A percentile compares a stretch with the other conserved stretches of the same genome.
These are phyloP conservation scores for Vairimorpha necatrix DNA, from an alignment of 371 early-diverging fungal genomes.

Conservation along the genomic window DNA sequence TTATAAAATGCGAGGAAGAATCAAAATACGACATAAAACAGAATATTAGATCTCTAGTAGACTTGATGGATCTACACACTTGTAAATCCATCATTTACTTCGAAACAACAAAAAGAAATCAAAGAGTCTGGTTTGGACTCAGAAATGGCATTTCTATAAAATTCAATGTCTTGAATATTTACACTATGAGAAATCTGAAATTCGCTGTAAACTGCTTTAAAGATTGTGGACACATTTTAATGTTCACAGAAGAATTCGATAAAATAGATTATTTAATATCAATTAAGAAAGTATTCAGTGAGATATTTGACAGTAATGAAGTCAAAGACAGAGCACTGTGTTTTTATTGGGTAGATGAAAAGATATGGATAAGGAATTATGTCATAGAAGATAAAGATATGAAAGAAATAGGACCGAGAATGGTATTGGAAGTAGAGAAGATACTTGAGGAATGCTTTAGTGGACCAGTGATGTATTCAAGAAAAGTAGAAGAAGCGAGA, in stretches of 20 bases:
- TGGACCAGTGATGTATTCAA: constrained; percentile 25
- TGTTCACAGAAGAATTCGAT: constrained; percentile 56
- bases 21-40: constrained; percentile 40
- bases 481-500: constrained; percentile 18
- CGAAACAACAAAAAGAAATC: constrained; percentile 45
- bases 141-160: constrained; percentile 30
- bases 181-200: constrained; percentile 41
- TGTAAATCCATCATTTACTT: constrained; percentile 44
- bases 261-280: constrained; percentile 26
- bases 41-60: constrained; percentile 12
- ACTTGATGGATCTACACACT: constrained; percentile 45
- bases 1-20: constrained; percentile 46
- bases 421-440: constrained; percentile 49
- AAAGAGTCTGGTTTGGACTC: constrained; percentile 44
- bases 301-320: constrained; percentile 28
- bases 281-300: constrained; percentile 30
- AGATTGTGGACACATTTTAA: constrained; percentile 43
- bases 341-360: constrained; percentile 44
- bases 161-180: constrained; percentile 31
- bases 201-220: constrained; percentile 36
- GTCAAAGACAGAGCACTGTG: constrained; percentile 46
- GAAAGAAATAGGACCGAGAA: constrained; percentile 58
- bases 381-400: constrained; percentile 24
- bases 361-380: constrained; percentile 50
- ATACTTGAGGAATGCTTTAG: constrained; percentile 47